Base-by-base conservation (phyloP, 2,329 filamentous ascomycete genomes). In the Rutstroemia sp. region DNA sequence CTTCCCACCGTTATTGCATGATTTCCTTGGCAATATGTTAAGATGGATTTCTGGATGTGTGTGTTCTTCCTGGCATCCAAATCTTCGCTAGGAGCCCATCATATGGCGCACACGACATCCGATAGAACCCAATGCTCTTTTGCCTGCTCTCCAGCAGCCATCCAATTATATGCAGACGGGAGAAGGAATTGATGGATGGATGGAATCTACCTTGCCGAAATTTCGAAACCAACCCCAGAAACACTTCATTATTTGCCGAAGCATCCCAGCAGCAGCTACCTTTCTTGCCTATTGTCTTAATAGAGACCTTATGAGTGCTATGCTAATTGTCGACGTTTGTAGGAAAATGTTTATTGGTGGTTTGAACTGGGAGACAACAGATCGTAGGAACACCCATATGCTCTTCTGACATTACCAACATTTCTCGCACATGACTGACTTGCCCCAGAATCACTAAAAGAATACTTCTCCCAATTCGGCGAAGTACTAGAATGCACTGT, bases 311-410 rank as follows among this genome's bases (percentile, higher is more conserved):
- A 30, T 49, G 25, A 53, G 45, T 34, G 30, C 57, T 59, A 41
- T 60, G 59, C 66, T 68, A 59, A 69, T 58, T 57, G 49, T 52
- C 59, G 12, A 58, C 62, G 70, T 58, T 51, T 66, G 68, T 75
- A 99, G 94, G 69, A 99, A 99, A 78, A 99, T 99, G 94, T 99
- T 99, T 68, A 99, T 99, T 73, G 94, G 94, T 67, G 94, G 94
- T 42, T 77, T 99, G 55, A 99, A 99, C 71, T 99, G 94, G 94
- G 94, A 99, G 74, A 99, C 94, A 16, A 97, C 94, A 56, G 92
- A 97, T 76, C 86, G 92, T 97, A 85, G 80, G 55, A 57, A 18
- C 27, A 39, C 49, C 52, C 27, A 25, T 49, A 27, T 14, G 21
- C n/a, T 42, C 18, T 46, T 27, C 51, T 54, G 58, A 54, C 38